Conservation (phyloP, 257 asterid species). For the Solanum chaucha region DNA sequence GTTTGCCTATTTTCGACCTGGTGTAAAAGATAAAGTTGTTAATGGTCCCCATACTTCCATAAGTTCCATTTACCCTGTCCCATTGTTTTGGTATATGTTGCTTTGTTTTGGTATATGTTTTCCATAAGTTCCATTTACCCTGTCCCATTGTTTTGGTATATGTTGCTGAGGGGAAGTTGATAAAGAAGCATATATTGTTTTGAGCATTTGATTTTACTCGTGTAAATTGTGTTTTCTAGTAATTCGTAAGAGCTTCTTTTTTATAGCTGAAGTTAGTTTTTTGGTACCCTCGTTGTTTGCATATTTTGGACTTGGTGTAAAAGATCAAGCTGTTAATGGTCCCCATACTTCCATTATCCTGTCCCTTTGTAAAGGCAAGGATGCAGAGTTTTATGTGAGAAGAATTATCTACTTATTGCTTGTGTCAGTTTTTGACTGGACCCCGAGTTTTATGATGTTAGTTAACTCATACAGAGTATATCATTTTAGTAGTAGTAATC, state of each 20-base stretch:
- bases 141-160: background rate
- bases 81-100: too few relatives aligned
- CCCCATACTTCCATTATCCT: background rate
- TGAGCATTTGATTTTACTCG: background rate
- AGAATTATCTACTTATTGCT: background rate
- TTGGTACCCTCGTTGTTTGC: background rate
- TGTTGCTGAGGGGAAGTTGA: background rate
- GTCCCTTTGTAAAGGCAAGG: background rate
- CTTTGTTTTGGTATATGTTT: too few relatives aligned
- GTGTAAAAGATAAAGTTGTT: background rate
- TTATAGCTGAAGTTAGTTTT: background rate
- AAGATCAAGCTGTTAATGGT: background rate
- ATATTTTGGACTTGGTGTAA: background rate
- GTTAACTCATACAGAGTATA: background rate
- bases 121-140: background rate
- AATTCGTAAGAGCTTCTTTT: background rate
- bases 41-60: background rate
- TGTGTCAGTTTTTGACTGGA: background rate
- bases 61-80: background rate
- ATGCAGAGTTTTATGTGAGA: background rate
- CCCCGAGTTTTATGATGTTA: background rate
- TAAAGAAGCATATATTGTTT: background rate
- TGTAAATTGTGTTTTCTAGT: background rate
- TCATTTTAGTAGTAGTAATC: background rate
- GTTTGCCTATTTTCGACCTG: background rate